Evolutionary conservation across 768 basidiomycete genomes (phyloP).

Genomic region (Russula abietina): DNA sequence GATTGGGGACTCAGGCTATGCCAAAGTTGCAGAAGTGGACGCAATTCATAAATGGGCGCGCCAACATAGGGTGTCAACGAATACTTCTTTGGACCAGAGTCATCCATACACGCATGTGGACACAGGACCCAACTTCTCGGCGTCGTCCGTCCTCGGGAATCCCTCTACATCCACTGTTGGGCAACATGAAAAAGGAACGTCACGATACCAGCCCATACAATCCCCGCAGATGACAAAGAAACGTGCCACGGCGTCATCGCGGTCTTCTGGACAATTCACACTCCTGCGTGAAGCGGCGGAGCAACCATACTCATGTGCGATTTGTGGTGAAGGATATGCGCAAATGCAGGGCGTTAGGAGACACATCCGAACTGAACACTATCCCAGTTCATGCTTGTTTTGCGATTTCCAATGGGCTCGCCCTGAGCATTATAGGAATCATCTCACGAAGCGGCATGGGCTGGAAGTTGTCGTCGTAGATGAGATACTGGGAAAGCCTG

Average conservation of each 20-base stretch:
- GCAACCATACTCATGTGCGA: neutral
- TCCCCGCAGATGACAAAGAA: too few species aligned
- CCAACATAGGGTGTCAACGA: neutral
- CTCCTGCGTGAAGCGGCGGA: too few species aligned
- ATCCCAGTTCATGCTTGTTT: neutral
- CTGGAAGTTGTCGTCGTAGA: neutral
- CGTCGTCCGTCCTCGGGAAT: neutral
- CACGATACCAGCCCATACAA: too few species aligned
- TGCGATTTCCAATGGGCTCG: neutral
- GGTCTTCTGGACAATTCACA: too few species aligned
- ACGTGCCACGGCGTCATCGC: too few species aligned
- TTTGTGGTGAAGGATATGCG: neutral
- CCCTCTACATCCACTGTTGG: neutral
- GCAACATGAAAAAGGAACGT: too few species aligned
- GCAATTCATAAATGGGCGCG: neutral
- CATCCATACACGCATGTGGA: neutral
- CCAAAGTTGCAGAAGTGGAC: neutral
- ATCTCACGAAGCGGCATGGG: neutral
- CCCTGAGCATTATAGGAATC: neutral
- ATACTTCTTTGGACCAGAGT: neutral
- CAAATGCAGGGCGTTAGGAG: neutral
- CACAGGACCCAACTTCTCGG: neutral
- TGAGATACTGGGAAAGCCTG: neutral
- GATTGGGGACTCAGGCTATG: neutral
- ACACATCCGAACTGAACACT: neutral